Base-by-base conservation (phyloP, 1,139 yeast species). In the Pichia norvegensis region DNA sequence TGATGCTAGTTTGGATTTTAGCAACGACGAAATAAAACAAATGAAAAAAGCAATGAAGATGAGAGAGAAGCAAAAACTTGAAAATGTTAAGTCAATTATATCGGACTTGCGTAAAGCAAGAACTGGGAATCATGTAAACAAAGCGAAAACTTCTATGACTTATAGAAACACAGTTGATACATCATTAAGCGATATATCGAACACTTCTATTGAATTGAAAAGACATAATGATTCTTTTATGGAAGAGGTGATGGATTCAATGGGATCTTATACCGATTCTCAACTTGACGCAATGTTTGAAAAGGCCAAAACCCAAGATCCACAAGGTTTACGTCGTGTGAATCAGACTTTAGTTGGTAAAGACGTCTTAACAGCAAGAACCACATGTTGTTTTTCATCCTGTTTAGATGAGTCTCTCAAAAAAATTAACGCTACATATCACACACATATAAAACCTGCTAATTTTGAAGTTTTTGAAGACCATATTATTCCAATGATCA, bases 301-400 rank as follows among this genome's bases (percentile, higher is more conserved):
- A 6, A 38, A 48, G 17, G 55, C 61, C 3, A 54, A 41, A 37
- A 29, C 29, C 2, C 38, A 45, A 4, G 50, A 55, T 21, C 50
- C 55, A 10, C 67, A 67, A 43, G 64, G 67, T 29, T 65, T 78
- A 41, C 72, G 69, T 36, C 73, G 70, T 33, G 80, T 70, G 1
- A 82, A 82, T 57, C 73, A 67, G 52, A 68, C 66, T 0, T 67
- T 64, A 2, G 62, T 78, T 39, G 65, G 70, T 35, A 78, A 75
- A 54, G 77, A 70, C 6, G 81, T 76, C 37, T 61, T 79, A 9
- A 58, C 76, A 35, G 55, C 64, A 3, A 79, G 76, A 52, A 77
- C 81, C 72, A 66, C 69, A 6, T 51, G 81, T 1, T 61, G 48
- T 5, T 40, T 57, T 33, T 55, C 59, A 13, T 33, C 47, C 4